Evolutionary conservation across 345 rosid genomes (phyloP), one percentile per base, ranked within the genome.

Genomic region (Chamaenerion angustifolium): DNA sequence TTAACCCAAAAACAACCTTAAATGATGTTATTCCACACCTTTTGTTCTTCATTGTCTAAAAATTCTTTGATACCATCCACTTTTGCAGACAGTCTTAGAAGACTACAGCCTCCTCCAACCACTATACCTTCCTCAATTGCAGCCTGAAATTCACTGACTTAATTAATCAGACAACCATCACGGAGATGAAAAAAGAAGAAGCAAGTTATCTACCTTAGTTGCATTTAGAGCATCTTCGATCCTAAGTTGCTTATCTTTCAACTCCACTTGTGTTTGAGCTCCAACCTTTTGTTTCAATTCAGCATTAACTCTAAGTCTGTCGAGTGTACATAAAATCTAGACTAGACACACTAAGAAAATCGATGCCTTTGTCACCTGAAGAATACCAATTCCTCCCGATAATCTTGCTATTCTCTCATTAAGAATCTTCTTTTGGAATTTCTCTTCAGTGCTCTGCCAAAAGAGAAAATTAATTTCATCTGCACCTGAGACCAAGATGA

Each of bases 71-170:
- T 76, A 11, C 52, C 47, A 43, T 81, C 88, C 52, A 90, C 76
- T 75, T 81, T 83, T 11, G 63, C 12, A 51, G 94, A 76, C 48
- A 90, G 77, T 49, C 95, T 76, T 64, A 89, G 62, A 61, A 89
- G 85, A 58, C 82, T 60, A 54, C 95, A 89, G 46, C 95, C 97
- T 54, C 95, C 97, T 45, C 95, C 95, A 46, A 83, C 88, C 48
- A 89, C 88, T 41, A 89, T 71, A 42, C 97, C 95, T 83, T 90
- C 94, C 74, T 90, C 98, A 40, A 83, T 79, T 42, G 95, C 94
- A 46, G 95, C 83, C 98, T 90, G 72, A 62, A 63, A 52, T 60
- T 51, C 48, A 25, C 51, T 40, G 52, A 56, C 51, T 61, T 43
- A 70, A 43, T 55, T 49, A 42, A 55, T 44, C 57, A 51, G 43